Evolutionary conservation across 2,329 filamentous ascomycete genomes (phyloP), one percentile per base, ranked within the genome.

Genomic region (Penicillium sp.): DNA sequence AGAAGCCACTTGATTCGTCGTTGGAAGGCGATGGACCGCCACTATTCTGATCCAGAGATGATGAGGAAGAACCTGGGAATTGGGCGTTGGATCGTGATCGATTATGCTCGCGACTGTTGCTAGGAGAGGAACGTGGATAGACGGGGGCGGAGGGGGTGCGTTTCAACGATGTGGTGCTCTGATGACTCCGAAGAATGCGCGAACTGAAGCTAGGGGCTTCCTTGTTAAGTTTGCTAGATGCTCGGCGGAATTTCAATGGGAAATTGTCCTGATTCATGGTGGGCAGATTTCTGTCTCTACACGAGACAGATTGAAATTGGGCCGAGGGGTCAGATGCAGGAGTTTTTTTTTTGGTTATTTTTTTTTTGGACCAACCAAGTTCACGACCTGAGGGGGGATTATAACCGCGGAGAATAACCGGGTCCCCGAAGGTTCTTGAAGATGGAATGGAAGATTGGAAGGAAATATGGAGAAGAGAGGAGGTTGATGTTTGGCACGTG

Each of bases 81-180:
- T 60, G 64, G 33, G 75, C 75, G 71, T 75, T 77, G 42, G 78
- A 80, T 62, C 76, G 72, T 33, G 78, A 78, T 50, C 78, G 75
- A 54, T 73, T 62, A 65, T 78, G 77, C 65, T 80, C 75, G 66
- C 72, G 71, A 67, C 68, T 73, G 56, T 68, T 68, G 61, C 67
- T 71, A 50, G 70, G 69, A 57, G 75, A 76, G 46, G 74, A 78
- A 47, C 77, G 77, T 31, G 77, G 77, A 57, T 77, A 76, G 35
- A 77, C 73, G 27, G 77, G 77, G 25, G 77, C 77, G 54, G 78
- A 80, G 33, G 78, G 78, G 64, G 79, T 77, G 65, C 78, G 72
- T 63, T 77, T 78, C 56, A 80, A 71, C 50, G 76, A 75, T 45
- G 72, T 73, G 62, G 70, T 72, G 65, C 75, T 78, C 61, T 77